Evolutionary conservation across 306 rosid species (phyloP), one percentile per base, ranked within the genome.

Genomic region (Trichosanthes cucumerina): DNA sequence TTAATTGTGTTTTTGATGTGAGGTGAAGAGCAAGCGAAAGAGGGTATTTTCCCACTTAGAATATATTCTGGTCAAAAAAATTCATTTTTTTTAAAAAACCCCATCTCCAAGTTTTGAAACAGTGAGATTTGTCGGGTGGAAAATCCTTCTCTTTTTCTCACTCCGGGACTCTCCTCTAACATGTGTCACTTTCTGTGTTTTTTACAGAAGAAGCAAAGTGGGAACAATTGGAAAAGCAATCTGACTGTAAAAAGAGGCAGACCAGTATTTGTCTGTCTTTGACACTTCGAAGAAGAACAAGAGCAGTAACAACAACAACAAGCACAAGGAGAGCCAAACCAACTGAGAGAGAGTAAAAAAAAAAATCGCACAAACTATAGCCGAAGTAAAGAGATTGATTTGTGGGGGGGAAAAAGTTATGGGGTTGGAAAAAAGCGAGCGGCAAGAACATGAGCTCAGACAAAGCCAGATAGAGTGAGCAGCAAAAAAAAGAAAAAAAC

Each of bases 121-220:
- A 86, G 95, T 90, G 82, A 70, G 78, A 28, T 70, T 36, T 91
- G 97, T 91, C 97, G 93, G 96, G 89, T 82, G 85, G 76, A 79
- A 81, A 85, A 78, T 69, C 81, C 73, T 65, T 62, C 58, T 54
- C 57, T 10, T 69, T 70, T 75, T 76, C 86, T 63, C 83, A 57
- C 78, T 76, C 72, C 62, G 16, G 13, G 34, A 49, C 41, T 54
- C 78, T 74, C 82, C 57, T 59, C 79, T 79, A 68, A 84, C 87
- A 75, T 80, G 76, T 77, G 90, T 91, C 93, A 75, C 89, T 91
- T 79, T 82, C 90, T 12, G 11, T 83, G 84, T 84, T 83, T 85
- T 85, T 84, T 73, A 84, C 87, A 66, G 82, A 78, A 72, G 78
- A 82, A 86, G 88, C 91, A 81, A 84, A 81, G 85, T 75, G 81